Percentiles rank a stretch among this genome's conserved stretches.
These are phyloP conservation scores for Aspergillus jensenii DNA, from an alignment of 2,329 filamentous ascomycete genomes.

Conservation along the genomic window DNA sequence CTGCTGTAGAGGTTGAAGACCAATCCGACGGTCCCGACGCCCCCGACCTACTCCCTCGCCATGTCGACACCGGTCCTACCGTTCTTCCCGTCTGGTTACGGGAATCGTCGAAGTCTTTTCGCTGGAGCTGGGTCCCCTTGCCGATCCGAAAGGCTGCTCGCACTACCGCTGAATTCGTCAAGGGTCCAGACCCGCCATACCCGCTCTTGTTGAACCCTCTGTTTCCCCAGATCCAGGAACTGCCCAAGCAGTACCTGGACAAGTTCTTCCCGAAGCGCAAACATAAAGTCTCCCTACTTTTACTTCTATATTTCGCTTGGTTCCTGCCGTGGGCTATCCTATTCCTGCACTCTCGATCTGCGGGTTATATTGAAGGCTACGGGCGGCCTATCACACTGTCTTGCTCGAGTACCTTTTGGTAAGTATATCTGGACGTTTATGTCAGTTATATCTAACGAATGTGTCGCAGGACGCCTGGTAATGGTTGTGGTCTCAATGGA, in stretches of 20 bases:
- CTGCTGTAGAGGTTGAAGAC: constrained; percentile 36
- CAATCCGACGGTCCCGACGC: constrained; percentile 33
- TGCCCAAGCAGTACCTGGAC: constrained; percentile 45
- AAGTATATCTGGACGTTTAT: constrained; percentile 1
- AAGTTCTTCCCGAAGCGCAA: constrained; percentile 46
- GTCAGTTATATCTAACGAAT: background rate
- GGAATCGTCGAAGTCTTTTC: constrained; percentile 48
- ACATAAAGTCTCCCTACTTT: constrained; percentile 45
- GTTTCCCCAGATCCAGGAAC: constrained; percentile 48
- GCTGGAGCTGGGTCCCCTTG: constrained; percentile 49
- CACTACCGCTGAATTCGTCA: constrained; percentile 45
- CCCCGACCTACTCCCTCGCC: constrained; percentile 32
- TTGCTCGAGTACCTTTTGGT: constrained; percentile 50
- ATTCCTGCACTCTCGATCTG: constrained; percentile 45
- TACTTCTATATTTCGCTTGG: constrained; percentile 47
- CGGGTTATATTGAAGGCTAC: constrained; percentile 50
- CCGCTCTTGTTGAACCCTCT: constrained; percentile 47
- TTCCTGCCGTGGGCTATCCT: constrained; percentile 49
- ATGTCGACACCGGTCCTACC: constrained; percentile 25
- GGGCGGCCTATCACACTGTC: constrained; percentile 47
- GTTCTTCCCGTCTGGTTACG: constrained; percentile 48
- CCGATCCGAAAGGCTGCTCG: constrained; percentile 46
- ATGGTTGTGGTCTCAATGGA: constrained; percentile 55
- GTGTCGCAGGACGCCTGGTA: constrained; percentile 38
- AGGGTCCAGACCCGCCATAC: constrained; percentile 49